These are phyloP conservation scores for Debaryomyces coudertii DNA, from an alignment of 1,139 yeast species.

Conservation along the genomic window DNA sequence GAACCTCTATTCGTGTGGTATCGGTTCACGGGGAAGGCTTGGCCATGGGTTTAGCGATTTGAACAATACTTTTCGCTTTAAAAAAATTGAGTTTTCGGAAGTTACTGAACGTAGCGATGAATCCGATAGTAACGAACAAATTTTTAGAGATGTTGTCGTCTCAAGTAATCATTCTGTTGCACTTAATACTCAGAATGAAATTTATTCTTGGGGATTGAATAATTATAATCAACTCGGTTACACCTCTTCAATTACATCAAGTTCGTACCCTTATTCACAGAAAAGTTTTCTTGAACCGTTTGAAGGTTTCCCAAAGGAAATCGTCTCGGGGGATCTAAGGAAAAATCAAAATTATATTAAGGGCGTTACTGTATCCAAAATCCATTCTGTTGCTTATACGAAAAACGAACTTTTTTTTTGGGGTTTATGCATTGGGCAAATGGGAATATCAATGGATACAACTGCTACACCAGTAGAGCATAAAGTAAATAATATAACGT, in stretches of 20 bases:
- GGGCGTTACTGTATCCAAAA: slow-evolving; percentile 69
- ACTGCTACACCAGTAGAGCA: slow-evolving; percentile 24
- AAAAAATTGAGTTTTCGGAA: slow-evolving; percentile 32
- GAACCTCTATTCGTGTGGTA: slow-evolving; percentile 63
- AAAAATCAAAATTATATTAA: slow-evolving; percentile 29
- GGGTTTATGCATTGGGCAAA: slow-evolving; percentile 89
- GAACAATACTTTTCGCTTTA: slow-evolving; percentile 42
- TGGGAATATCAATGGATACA: slow-evolving; percentile 54
- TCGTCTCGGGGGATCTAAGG: slow-evolving; percentile 51
- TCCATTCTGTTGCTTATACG: slow-evolving; percentile 70
- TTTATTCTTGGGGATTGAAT: slow-evolving; percentile 83
- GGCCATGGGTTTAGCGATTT: slow-evolving; percentile 54
- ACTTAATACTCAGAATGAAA: slow-evolving; percentile 51
- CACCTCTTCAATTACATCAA: slow-evolving; percentile 30
- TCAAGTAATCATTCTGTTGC: slow-evolving; percentile 71
- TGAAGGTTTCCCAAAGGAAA: slow-evolving; percentile 51
- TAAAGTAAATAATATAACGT: slow-evolving; percentile 29
- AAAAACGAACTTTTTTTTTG: slow-evolving; percentile 59
- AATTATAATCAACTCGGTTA: slow-evolving; percentile 68
- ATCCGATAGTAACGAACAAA: slow-evolving; percentile 18
- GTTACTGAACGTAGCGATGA: slow-evolving; percentile 21
- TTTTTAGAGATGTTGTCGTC: slow-evolving; percentile 47
- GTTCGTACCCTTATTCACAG: slow-evolving; percentile 19
- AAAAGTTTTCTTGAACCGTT: slow-evolving; percentile 38
- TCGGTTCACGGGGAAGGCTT: slow-evolving; percentile 70